A percentile compares a stretch with the other conserved stretches of the same genome.
These are phyloP conservation scores for Verticillium dahliae DNA, from an alignment of 2,329 filamentous ascomycete genomes.

Conservation along the genomic window DNA sequence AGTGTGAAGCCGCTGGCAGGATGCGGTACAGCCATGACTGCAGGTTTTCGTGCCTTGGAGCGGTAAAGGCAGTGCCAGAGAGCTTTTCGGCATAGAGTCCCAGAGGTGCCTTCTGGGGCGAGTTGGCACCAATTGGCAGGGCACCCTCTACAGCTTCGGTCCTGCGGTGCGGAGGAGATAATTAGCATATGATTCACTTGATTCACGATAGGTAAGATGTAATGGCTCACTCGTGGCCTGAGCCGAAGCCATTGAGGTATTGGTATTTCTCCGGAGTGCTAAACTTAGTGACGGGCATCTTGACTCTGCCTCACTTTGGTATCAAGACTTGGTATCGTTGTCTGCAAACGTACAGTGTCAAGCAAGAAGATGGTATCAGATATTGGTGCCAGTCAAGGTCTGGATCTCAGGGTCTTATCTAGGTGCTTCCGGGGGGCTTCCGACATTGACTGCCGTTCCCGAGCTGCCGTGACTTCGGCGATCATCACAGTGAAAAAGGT, in stretches of 20 bases:
- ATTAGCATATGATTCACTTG: conserved; percentile 5
- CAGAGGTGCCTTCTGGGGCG: conserved; percentile 62
- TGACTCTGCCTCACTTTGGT: neutral
- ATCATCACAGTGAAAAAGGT: neutral
- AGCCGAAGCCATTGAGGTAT: conserved; percentile 64
- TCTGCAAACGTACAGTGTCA: neutral
- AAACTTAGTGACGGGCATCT: conserved; percentile 28
- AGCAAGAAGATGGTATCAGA: neutral
- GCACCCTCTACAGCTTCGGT: conserved; percentile 62
- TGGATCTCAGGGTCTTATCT: neutral
- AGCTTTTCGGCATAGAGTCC: conserved; percentile 66
- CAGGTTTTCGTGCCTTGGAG: conserved; percentile 49
- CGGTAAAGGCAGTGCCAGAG: conserved; percentile 54
- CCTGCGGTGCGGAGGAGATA: conserved; percentile 23
- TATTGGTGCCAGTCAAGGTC: neutral
- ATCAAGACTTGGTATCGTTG: neutral
- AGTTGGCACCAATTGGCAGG: conserved; percentile 61
- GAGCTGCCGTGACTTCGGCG: neutral
- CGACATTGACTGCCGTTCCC: neutral
- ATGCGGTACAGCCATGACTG: conserved; percentile 57
- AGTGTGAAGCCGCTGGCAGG: conserved; percentile 46
- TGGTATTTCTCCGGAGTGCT: conserved; percentile 41
- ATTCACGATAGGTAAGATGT: neutral
- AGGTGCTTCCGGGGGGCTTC: neutral
- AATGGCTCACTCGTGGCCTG: conserved; percentile 56